phyloP scores from a whole-genome alignment of 768 basidiomycete genomes.

The Tephrocybe sp. region DNA sequence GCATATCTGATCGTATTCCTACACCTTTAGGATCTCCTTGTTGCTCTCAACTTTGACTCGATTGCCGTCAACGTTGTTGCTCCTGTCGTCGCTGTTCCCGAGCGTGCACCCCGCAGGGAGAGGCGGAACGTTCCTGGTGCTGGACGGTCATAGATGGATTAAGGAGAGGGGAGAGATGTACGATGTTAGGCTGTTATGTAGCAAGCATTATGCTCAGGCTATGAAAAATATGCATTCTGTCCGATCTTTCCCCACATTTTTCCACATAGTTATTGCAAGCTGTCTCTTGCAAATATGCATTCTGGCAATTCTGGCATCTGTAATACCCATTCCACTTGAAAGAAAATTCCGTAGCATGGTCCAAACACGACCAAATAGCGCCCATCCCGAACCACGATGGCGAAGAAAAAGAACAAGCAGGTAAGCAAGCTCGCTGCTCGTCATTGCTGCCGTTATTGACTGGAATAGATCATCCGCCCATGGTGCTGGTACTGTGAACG shows the following conservation, averaged over 20 bases:
- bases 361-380: neutral
- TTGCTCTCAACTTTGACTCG: conserved; percentile 91
- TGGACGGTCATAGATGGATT: conserved; percentile 38
- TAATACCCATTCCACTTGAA: too few relatives aligned
- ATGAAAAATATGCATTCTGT: conserved; percentile 12
- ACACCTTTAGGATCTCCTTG: conserved; percentile 87
- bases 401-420: conserved; percentile 62
- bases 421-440: conserved; percentile 20
- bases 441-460: conserved; percentile 1
- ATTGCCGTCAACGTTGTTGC: conserved; percentile 71
- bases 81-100: conserved; percentile 62
- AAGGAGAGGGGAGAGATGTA: neutral
- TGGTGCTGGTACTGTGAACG: conserved; percentile 99
- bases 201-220: conserved; percentile 1
- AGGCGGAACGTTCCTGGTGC: conserved; percentile 82
- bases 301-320: too few relatives aligned
- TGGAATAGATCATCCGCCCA: conserved; percentile 68
- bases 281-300: too few relatives aligned
- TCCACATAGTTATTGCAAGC: too few relatives aligned
- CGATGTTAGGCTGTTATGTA: conserved; percentile 4
- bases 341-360: neutral
- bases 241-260: neutral
- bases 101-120: conserved; percentile 72
- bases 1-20: neutral
- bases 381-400: conserved; percentile 31